Evolutionary conservation across 2,329 filamentous ascomycete genomes (phyloP).

Genomic region (Phaeosphaeriaceae sp.): DNA sequence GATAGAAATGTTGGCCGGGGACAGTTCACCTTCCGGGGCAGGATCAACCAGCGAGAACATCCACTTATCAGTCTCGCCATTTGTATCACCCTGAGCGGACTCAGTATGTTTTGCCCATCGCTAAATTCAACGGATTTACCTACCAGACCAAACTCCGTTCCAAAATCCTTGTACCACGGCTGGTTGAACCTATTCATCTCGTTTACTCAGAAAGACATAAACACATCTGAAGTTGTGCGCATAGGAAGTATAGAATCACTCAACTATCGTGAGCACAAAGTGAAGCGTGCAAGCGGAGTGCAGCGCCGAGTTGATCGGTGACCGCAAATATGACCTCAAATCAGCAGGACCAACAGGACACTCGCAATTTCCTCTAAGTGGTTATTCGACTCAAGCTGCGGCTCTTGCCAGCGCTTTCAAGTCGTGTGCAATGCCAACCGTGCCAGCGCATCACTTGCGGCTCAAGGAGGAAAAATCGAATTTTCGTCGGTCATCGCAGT

Average conservation of each 20-base stretch:
- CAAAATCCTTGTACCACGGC: neutral
- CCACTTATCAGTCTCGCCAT: neutral
- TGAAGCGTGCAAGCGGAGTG: neutral
- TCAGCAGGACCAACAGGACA: constrained; percentile 2
- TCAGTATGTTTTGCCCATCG: neutral
- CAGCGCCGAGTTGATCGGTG: neutral
- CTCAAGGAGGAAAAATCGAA: neutral
- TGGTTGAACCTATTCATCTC: neutral
- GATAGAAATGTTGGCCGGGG: neutral
- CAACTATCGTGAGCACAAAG: neutral
- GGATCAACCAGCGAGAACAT: neutral
- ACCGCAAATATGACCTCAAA: neutral
- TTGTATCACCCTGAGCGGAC: neutral
- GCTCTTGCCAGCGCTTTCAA: neutral
- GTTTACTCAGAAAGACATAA: neutral
- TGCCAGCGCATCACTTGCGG: constrained; percentile 3
- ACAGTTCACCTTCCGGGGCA: neutral
- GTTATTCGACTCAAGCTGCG: neutral
- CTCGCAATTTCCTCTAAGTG: neutral
- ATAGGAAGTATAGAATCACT: neutral
- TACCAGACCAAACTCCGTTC: neutral
- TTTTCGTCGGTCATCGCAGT: neutral
- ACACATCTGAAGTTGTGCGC: neutral
- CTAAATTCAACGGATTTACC: neutral
- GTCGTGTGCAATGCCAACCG: neutral